Base-by-base conservation (phyloP, 2,329 filamentous ascomycete genomes). In the Fusarium sp. region DNA sequence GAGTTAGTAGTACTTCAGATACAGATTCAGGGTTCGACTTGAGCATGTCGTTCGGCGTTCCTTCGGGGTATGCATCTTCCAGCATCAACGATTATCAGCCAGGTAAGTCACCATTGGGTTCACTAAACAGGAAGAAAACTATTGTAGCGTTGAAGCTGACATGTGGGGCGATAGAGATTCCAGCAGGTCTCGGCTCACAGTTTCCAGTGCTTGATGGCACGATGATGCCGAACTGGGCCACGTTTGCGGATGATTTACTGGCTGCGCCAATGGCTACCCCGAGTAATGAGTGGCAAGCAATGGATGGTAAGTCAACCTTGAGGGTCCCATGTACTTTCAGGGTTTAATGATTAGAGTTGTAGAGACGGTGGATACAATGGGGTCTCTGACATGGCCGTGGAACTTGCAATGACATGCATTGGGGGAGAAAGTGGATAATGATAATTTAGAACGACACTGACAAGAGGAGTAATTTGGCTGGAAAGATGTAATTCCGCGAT, bases 211-310 rank as follows among this genome's bases (percentile, higher is more conserved):
- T 61, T 3, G 30, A 67, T 35, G 37, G 12, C 1, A 7, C 63
- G 7, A 38, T 67, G 35, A 54, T 68, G 19, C 54, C 63, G 3
- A 50, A 67, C n/a, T 68, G 63, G 65, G 47, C 40, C 25, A 35
- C 54, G 3, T 40, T 52, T 18, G 30, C 63, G 8, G 63, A 67
- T 19, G 63, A 67, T 15, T 23, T 67, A 3, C 21, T 67, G 9
- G 16, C 47, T 23, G 42, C 30, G 1, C 42, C 54, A 18, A 49
- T 43, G 4, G 3, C 25, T 23, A 43, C 25, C 3, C 30, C 47
- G 4, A 42, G 5, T 21, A 16, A 21, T 23, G 8, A 67, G 25
- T 68, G 65, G 65, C 54, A 61, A 11, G 21, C n/a, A 28, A 53
- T 68, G 63, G 47, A 67, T 15, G 65, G 65, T 68, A 18, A 67